A percentile compares a stretch with the other conserved stretches of the same genome.
These are phyloP conservation scores for Ramalina intermedia DNA, from an alignment of 495 filamentous ascomycete genomes.

Conservation along the genomic window DNA sequence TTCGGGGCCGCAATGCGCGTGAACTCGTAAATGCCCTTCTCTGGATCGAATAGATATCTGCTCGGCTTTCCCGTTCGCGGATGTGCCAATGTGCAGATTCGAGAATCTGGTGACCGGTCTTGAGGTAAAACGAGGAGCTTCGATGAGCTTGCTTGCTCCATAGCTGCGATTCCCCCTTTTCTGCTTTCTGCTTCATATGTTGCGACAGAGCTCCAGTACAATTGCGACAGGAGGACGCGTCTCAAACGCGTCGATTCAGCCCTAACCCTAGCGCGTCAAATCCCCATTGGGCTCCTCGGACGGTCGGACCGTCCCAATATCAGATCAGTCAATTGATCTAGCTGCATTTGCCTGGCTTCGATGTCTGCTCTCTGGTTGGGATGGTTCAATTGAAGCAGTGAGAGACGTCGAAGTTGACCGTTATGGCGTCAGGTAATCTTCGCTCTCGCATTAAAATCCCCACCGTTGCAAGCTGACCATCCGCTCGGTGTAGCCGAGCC, in stretches of 20 bases:
- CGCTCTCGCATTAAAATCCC: too few species aligned
- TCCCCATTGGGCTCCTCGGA: neutral
- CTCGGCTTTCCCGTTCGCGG: conserved; percentile 50
- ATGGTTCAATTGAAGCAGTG: too few species aligned
- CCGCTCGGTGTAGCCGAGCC: conserved; percentile 19
- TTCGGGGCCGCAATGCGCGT: conserved; percentile 56
- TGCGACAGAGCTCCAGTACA: conserved; percentile 10
- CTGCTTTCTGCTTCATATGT: too few species aligned
- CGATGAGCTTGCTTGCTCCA: conserved; percentile 21
- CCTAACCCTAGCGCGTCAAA: neutral
- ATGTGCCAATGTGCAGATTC: conserved; percentile 65
- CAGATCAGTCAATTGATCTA: too few species aligned
- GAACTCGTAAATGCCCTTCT: conserved; percentile 75
- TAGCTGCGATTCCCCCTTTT: too few species aligned
- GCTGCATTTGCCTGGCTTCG: neutral
- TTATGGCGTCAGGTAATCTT: too few species aligned
- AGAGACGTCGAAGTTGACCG: too few species aligned
- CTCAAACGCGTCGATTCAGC: neutral
- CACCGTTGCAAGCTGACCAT: too few species aligned
- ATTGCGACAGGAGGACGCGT: neutral
- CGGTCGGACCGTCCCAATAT: too few species aligned
- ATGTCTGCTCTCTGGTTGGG: too few species aligned
- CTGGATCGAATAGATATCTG: conserved; percentile 70
- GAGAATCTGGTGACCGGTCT: conserved; percentile 42
- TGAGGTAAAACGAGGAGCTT: conserved; percentile 74